Percentiles rank a stretch among this genome's conserved stretches.
Evolutionary conservation across 768 basidiomycete genomes (phyloP).

Genomic region (Mycena floridula): DNA sequence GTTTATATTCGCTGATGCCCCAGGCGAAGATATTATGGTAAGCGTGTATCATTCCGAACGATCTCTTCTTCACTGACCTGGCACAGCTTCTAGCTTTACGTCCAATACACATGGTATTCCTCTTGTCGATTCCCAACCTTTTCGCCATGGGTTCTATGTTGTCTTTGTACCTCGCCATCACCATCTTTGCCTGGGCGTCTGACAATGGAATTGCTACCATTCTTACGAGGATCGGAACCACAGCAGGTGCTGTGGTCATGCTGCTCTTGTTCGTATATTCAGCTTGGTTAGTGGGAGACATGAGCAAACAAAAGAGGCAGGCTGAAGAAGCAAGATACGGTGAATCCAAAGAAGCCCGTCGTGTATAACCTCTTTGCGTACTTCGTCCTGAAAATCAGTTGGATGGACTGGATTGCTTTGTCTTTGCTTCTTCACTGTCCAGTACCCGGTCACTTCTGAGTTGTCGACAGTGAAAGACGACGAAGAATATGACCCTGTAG

Average conservation of each 20-base stretch:
- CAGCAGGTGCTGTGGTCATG: constrained; percentile 7
- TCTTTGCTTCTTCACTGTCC: too few relatives aligned
- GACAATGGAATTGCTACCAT: constrained; percentile 1
- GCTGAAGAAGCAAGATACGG: too few relatives aligned
- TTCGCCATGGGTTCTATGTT: constrained; percentile 10
- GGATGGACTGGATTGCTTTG: too few relatives aligned
- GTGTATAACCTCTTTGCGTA: too few relatives aligned
- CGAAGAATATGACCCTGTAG: too few relatives aligned
- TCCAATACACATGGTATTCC: constrained; percentile 6
- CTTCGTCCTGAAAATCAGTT: too few relatives aligned
- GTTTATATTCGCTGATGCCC: constrained; percentile 8
- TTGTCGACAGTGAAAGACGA: too few relatives aligned
- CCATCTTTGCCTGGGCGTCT: constrained; percentile 6
- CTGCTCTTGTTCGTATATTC: constrained; percentile 3
- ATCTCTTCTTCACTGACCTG: neutral
- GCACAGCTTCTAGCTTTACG: constrained; percentile 3
- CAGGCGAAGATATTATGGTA: constrained; percentile 5
- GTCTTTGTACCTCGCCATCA: constrained; percentile 8
- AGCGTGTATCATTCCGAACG: neutral
- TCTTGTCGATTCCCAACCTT: constrained; percentile 8
- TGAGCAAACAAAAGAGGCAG: constrained; percentile 1
- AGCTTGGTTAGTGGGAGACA: constrained; percentile 7
- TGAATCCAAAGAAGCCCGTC: too few relatives aligned
- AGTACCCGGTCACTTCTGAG: too few relatives aligned
- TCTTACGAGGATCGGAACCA: constrained; percentile 9